These are phyloP conservation scores for Aspergillus neoniger DNA, from an alignment of 2,329 filamentous ascomycete species.

Conservation along the genomic window DNA sequence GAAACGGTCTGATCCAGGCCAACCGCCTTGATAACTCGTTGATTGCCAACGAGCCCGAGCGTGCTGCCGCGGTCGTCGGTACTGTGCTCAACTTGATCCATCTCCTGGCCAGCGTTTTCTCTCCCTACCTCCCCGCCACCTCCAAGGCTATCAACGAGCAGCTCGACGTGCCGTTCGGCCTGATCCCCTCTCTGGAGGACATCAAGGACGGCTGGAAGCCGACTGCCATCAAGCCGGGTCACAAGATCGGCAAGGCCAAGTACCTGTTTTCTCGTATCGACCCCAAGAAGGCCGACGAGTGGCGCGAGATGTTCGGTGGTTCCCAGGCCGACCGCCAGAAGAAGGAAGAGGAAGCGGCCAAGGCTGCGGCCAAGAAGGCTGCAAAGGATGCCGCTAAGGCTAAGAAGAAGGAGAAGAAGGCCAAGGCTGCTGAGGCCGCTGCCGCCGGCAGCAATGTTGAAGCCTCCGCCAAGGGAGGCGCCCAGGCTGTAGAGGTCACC, in stretches of 20 bases:
- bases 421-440: slow-evolving; percentile 41
- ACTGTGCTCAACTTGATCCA: slow-evolving; percentile 82
- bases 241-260: slow-evolving; percentile 77
- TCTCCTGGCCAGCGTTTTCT: slow-evolving; percentile 74
- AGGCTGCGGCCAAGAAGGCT: slow-evolving; percentile 40
- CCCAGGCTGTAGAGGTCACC: slow-evolving; percentile 28
- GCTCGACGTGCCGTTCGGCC: slow-evolving; percentile 61
- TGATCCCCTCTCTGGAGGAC: slow-evolving; percentile 58
- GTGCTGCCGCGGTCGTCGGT: slow-evolving; percentile 66
- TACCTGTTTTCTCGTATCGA: slow-evolving; percentile 85
- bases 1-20: slow-evolving; percentile 62
- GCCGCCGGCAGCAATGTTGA: slow-evolving; percentile 34
- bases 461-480: slow-evolving; percentile 38
- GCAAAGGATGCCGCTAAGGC: slow-evolving; percentile 43
- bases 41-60: slow-evolving; percentile 60
- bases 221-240: slow-evolving; percentile 64
- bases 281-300: slow-evolving; percentile 77
- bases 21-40: slow-evolving; percentile 64
- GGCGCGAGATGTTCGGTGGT: slow-evolving; percentile 74
- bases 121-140: slow-evolving; percentile 84
- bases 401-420: slow-evolving; percentile 44
- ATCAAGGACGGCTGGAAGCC: slow-evolving; percentile 64
- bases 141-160: slow-evolving; percentile 74
- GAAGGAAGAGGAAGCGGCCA: slow-evolving; percentile 60
- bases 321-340: slow-evolving; percentile 67